Percentiles rank a stretch among this genome's conserved stretches.
These are phyloP conservation scores for Penicillium nucicola DNA, from an alignment of 495 filamentous ascomycete genomes.

Conservation along the genomic window DNA sequence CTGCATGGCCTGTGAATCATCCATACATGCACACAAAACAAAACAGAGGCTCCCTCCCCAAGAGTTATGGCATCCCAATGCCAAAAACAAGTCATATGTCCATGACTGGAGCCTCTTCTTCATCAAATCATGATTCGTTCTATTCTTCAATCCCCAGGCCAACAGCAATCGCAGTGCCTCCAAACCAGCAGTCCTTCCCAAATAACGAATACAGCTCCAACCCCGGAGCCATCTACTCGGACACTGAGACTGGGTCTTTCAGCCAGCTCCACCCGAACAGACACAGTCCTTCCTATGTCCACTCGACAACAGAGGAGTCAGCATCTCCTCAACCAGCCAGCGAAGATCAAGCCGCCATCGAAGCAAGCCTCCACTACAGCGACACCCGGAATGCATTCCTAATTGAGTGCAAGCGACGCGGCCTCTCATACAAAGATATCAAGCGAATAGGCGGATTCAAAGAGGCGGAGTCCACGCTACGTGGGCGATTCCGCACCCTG, in stretches of 20 bases:
- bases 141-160: background rate
- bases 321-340: background rate
- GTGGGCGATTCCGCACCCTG: slow-evolving; percentile 74
- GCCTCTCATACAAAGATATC: slow-evolving; percentile 80
- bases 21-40: background rate
- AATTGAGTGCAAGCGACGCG: slow-evolving; percentile 57
- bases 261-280: background rate
- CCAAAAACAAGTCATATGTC: background rate
- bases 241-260: background rate
- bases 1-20: background rate
- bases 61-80: background rate
- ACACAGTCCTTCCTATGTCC: background rate
- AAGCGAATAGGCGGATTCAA: slow-evolving; percentile 59
- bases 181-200: background rate
- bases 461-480: slow-evolving; percentile 84
- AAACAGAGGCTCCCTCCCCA: background rate
- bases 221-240: background rate
- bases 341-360: background rate
- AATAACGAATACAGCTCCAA: background rate
- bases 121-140: background rate
- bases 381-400: slow-evolving; percentile 60
- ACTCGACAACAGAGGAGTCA: background rate
- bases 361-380: slow-evolving; percentile 9
- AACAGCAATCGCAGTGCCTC: background rate
- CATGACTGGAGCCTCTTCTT: no score